Base-by-base conservation (phyloP, 805 yeast species). In the Starmerella bombi region DNA sequence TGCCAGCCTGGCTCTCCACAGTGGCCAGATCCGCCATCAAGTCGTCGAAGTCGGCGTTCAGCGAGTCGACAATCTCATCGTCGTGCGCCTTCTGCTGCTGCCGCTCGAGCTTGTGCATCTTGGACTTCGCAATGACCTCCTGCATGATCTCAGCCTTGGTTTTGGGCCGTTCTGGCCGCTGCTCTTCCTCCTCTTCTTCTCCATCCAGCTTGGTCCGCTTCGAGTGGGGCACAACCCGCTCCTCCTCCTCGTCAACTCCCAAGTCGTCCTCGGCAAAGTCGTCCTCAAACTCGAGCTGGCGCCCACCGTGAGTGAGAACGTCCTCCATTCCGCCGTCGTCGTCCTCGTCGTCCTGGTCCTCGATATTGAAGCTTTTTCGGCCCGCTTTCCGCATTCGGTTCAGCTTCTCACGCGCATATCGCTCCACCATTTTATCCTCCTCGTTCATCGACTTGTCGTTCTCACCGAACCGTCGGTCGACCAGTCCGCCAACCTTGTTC, bases 401-500 rank as follows among this genome's bases (percentile, higher is more conserved):
- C 58, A 84, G 93, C 57, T 81, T 71, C 64, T 88, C 97, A 42
- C 78, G 74, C 3, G 95, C 82, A 65, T 84, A 91, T 64, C 98
- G 76, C 56, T 80, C 94, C 62, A 91, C 71, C 94, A 85, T 85
- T 59, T 80, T 83, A 51, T 91, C 95, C 60, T 91, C 97, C 10
- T 76, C 76, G n/a, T 79, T 72, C 66, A 91, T 55, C 36, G 66
- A 59, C 6, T 66, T 59, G 59, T 83, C 78, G 48, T 72, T 71
- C 56, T 91, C 98, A 58, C 98, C 99, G 59, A 91, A 88, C 62
- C 95, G 74, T 50, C 85, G 71, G 65, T 91, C 98, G 2, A 75
- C 59, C 12, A 91, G 55, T 2, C 82, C 83, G 38, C 96, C 95
- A 29, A 69, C 74, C 57, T 72, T 80, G 50, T 82, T 80, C 53